These are phyloP conservation scores for Trametes versicolor DNA, from an alignment of 1,284 basidiomycete genomes.

Conservation along the genomic window DNA sequence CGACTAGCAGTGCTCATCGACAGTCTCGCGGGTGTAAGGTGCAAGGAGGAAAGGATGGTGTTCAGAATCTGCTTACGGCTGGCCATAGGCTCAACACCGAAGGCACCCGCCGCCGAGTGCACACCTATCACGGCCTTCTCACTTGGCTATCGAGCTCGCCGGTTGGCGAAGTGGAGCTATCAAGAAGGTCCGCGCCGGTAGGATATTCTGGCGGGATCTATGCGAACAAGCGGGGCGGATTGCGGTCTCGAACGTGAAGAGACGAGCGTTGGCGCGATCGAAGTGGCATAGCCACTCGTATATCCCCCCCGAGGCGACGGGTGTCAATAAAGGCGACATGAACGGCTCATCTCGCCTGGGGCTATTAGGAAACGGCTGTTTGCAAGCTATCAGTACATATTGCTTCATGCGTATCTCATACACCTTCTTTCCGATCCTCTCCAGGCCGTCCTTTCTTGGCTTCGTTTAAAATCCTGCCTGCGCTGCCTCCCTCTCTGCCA, in stretches of 20 bases:
- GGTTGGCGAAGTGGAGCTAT: constrained; percentile 18
- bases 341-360: background rate
- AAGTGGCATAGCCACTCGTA: constrained; percentile 23
- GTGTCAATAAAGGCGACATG: background rate
- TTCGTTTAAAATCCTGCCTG: constrained; percentile 66
- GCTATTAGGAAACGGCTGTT: background rate
- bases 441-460: background rate
- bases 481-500: constrained; percentile 75
- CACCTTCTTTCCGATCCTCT: constrained; percentile 3
- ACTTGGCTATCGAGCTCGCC: background rate
- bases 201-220: constrained; percentile 19
- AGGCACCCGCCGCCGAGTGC: background rate
- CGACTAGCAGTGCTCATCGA: background rate
- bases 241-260: constrained; percentile 23
- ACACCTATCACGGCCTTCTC: background rate
- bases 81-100: background rate
- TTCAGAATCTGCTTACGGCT: background rate
- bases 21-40: background rate
- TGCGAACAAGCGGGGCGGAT: constrained; percentile 15
- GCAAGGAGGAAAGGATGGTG: background rate
- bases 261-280: constrained; percentile 12
- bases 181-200: constrained; percentile 2
- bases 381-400: constrained; percentile 6
- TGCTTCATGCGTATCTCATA: background rate
- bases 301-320: too few relatives aligned